A percentile compares a stretch with the other conserved stretches of the same genome.
Conservation (phyloP, 148 eudicot species). For the Rhododendron kiyosumense region DNA sequence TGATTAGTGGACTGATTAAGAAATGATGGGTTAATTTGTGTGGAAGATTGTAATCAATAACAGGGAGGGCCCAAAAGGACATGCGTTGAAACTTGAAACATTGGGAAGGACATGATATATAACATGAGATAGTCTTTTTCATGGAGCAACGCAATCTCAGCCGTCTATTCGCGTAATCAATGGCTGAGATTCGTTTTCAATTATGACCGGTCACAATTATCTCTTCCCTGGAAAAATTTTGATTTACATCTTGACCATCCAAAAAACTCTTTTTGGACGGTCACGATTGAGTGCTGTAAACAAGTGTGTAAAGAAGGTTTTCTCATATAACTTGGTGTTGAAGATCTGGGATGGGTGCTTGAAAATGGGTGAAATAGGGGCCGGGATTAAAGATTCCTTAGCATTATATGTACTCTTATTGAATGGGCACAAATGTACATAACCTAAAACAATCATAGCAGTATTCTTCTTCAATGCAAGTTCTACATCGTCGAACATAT, state of each 20-base stretch:
- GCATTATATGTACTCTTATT: background rate
- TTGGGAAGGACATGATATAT: background rate
- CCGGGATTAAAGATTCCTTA: background rate
- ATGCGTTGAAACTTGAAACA: background rate
- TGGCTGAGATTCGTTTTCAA: too few relatives aligned
- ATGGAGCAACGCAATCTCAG: too few relatives aligned
- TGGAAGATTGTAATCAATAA: background rate
- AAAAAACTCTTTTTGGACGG: too few relatives aligned
- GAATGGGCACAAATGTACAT: background rate
- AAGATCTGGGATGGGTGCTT: background rate
- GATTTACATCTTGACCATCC: too few relatives aligned
- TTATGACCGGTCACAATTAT: too few relatives aligned
- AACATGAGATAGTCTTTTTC: background rate
- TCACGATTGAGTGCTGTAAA: too few relatives aligned
- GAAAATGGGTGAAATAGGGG: background rate
- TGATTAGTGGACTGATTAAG: background rate
- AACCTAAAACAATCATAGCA: background rate
- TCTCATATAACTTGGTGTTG: background rate
- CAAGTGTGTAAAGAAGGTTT: too few relatives aligned
- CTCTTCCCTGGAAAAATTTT: too few relatives aligned
- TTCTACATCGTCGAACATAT: background rate
- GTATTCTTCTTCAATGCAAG: background rate
- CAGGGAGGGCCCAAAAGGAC: background rate
- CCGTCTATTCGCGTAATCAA: too few relatives aligned
- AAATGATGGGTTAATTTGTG: background rate